Conservation (phyloP, 2,329 filamentous ascomycete genomes). For the Neonectria faginata region DNA sequence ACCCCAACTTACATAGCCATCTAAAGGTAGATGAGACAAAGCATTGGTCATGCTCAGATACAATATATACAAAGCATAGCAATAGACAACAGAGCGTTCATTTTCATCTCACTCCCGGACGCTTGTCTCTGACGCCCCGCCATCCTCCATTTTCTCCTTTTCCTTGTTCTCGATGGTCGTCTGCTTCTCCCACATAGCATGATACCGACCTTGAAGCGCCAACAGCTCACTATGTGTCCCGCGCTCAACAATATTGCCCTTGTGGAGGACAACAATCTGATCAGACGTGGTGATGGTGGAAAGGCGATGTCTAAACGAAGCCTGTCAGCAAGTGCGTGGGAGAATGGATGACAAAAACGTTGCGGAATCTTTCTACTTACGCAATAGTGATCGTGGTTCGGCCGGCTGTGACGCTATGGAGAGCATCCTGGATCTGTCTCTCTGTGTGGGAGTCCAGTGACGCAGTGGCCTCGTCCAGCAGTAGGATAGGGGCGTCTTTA, state of each 20-base stretch:
- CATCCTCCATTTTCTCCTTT: conserved; percentile 47
- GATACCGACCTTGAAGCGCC: conserved; percentile 59
- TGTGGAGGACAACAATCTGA: conserved; percentile 65
- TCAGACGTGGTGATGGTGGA: conserved; percentile 69
- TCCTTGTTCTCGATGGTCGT: conserved; percentile 55
- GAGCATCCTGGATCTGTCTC: conserved; percentile 66
- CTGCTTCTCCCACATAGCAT: conserved; percentile 66
- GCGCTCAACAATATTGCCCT: conserved; percentile 63
- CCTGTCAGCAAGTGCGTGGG: conserved; percentile 11
- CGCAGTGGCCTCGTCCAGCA: conserved; percentile 79
- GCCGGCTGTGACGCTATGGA: conserved; percentile 59
- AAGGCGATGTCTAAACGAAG: conserved; percentile 60
- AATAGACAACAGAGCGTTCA: neutral
- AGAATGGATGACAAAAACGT: neutral
- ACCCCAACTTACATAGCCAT: neutral
- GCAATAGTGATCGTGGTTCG: conserved; percentile 66
- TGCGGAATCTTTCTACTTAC: conserved; percentile 42
- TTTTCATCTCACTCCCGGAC: neutral
- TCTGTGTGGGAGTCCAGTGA: conserved; percentile 74
- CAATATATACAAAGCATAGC: neutral
- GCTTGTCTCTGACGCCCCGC: conserved; percentile 21
- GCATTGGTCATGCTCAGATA: neutral
- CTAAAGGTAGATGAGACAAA: neutral
- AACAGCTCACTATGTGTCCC: conserved; percentile 63
- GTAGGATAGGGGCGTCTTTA: conserved; percentile 75